phyloP scores from a whole-genome alignment of 1,284 basidiomycete genomes.

The Cerioporus squamosus region DNA sequence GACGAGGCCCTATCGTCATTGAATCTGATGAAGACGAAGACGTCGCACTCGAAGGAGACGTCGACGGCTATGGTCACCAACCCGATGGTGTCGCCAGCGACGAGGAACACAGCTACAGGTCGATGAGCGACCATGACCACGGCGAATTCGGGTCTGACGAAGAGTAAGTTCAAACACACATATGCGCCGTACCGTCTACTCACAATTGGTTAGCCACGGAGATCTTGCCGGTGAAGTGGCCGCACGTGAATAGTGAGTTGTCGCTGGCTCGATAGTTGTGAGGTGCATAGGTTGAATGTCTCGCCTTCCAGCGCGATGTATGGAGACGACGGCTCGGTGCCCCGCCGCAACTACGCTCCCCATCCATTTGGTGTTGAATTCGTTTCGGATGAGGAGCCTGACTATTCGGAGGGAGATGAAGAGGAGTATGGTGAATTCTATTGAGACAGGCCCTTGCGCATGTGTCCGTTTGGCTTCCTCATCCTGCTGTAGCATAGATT shows the following conservation, averaged over 20 bases:
- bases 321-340: slow-evolving; percentile 29
- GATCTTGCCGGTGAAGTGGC: slow-evolving; percentile 23
- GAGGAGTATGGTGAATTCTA: too few species aligned
- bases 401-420: background rate
- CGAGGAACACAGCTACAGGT: slow-evolving; percentile 6
- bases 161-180: background rate
- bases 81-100: background rate
- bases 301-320: slow-evolving; percentile 20
- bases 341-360: background rate
- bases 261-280: background rate
- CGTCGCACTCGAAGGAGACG: slow-evolving; percentile 1
- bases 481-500: too few species aligned
- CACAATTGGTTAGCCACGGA: background rate
- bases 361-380: too few species aligned
- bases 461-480: too few species aligned
- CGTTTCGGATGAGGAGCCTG: background rate
- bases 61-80: background rate
- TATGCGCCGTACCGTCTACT: background rate
- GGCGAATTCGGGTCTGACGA: background rate
- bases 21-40: slow-evolving; percentile 33
- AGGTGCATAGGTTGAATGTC: too few species aligned
- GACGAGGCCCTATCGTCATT: slow-evolving; percentile 10
- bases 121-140: background rate
- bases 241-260: slow-evolving; percentile 24
- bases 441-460: too few species aligned